Evolutionary conservation across 176 grass and related monocot genomes (phyloP).

Genomic region (Elaeis guineensis): DNA sequence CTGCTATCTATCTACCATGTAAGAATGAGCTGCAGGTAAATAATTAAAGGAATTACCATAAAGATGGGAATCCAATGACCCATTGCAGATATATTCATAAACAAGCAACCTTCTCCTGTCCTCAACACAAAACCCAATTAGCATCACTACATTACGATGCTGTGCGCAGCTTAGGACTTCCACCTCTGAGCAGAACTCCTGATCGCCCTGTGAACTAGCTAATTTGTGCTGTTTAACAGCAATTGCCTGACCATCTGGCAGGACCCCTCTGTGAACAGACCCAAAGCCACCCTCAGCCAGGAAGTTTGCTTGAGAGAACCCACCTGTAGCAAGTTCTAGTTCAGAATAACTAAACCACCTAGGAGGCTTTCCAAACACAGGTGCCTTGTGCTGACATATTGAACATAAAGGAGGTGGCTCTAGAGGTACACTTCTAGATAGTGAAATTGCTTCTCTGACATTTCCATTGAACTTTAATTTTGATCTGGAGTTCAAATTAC

Average conservation of each 20-base stretch:
- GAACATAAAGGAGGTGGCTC: slow-evolving; percentile 93
- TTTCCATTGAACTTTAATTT: slow-evolving; percentile 81
- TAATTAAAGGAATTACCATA: slow-evolving; percentile 52
- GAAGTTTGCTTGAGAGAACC: slow-evolving; percentile 93
- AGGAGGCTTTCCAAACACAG: slow-evolving; percentile 94
- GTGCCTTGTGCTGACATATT: slow-evolving; percentile 95
- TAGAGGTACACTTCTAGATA: slow-evolving; percentile 66
- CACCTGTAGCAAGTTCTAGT: slow-evolving; percentile 86
- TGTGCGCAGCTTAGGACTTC: slow-evolving; percentile 98
- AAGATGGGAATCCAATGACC: slow-evolving; percentile 94
- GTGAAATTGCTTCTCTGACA: slow-evolving; percentile 84
- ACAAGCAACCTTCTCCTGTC: slow-evolving; percentile 92
- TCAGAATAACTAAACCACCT: slow-evolving; percentile 93
- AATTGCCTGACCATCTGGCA: slow-evolving; percentile 92
- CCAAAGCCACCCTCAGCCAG: slow-evolving; percentile 97
- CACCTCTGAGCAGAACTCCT: slow-evolving; percentile 96
- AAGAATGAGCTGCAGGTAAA: too few species aligned
- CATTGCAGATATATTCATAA: slow-evolving; percentile 99
- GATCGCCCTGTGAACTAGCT: slow-evolving; percentile 91
- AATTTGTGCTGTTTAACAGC: slow-evolving; percentile 99
- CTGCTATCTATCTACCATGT: too few species aligned
- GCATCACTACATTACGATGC: slow-evolving; percentile 96
- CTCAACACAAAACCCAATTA: slow-evolving; percentile 97
- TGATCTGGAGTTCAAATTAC: slow-evolving; percentile 52
- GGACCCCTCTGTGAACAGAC: slow-evolving; percentile 86